Conservation (phyloP, 768 basidiomycete genomes). For the Leucocoprinus birnbaumii region DNA sequence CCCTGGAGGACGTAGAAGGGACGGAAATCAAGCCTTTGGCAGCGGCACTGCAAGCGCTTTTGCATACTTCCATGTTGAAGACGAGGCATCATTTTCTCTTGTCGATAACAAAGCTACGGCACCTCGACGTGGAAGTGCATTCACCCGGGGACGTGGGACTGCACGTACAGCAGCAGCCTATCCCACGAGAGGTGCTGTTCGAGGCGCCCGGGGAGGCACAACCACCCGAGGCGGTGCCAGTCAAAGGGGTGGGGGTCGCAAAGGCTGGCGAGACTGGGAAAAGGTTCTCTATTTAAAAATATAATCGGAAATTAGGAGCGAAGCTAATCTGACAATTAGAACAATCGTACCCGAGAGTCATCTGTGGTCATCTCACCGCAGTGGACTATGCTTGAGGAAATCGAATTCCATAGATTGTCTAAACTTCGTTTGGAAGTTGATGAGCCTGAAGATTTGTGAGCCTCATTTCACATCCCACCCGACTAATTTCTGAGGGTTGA, state of each 20-base stretch:
- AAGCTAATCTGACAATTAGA: conserved; percentile 38
- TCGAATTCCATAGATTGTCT: conserved; percentile 89
- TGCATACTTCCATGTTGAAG: conserved; percentile 97
- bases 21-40: conserved; percentile 83
- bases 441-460: conserved; percentile 86
- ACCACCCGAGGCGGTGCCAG: conserved; percentile 35
- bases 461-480: conserved; percentile 13
- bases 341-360: conserved; percentile 82
- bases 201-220: conserved; percentile 46
- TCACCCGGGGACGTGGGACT: conserved; percentile 55
- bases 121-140: conserved; percentile 67
- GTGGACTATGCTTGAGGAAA: conserved; percentile 96
- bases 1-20: conserved; percentile 59
- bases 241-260: conserved; percentile 48
- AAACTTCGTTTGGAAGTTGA: conserved; percentile 95
- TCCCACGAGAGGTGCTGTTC: conserved; percentile 42
- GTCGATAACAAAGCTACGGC: conserved; percentile 84
- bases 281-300: conserved; percentile 54
- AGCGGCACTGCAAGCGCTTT: conserved; percentile 90
- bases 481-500: conserved; percentile 12
- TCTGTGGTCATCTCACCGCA: conserved; percentile 89
- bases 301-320: not conserved
- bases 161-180: conserved; percentile 42
- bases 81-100: conserved; percentile 94
- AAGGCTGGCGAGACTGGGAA: conserved; percentile 93